A percentile compares a stretch with the other conserved stretches of the same genome.
Conservation (phyloP, 352 stramenopile species). For the Globisporangium viniferum region DNA sequence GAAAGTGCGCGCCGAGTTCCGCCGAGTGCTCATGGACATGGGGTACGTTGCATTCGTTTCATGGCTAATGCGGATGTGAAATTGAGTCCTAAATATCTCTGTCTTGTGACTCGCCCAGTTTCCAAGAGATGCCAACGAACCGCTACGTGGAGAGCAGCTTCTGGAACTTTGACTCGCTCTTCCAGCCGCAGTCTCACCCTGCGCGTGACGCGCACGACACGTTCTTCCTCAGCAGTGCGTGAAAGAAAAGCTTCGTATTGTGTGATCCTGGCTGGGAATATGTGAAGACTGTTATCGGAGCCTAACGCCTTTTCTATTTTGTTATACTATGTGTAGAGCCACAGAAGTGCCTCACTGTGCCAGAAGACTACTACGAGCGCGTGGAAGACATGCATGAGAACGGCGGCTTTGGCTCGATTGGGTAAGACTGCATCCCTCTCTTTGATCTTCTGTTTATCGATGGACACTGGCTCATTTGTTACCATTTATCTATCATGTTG, state of each 20-base stretch:
- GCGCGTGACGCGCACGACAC: slow-evolving; percentile 99
- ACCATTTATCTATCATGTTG: neutral
- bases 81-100: neutral
- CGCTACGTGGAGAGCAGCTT: slow-evolving; percentile 99
- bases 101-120: slow-evolving; percentile 41
- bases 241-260: neutral
- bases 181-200: slow-evolving; percentile 99
- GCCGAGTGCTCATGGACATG: slow-evolving; percentile 99
- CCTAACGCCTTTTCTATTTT: neutral
- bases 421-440: slow-evolving; percentile 67
- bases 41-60: slow-evolving; percentile 52
- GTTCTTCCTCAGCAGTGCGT: slow-evolving; percentile 98
- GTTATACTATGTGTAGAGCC: slow-evolving; percentile 36
- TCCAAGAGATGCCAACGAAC: slow-evolving; percentile 99
- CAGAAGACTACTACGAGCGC: slow-evolving; percentile 98
- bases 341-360: slow-evolving; percentile 80
- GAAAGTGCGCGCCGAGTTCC: slow-evolving; percentile 97
- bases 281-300: neutral
- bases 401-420: slow-evolving; percentile 96
- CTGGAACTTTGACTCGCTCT: slow-evolving; percentile 99
- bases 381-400: slow-evolving; percentile 98
- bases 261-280: neutral
- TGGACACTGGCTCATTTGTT: neutral
- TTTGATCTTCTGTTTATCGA: no score
- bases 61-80: neutral